Conservation (phyloP, 805 yeast genomes). For the Ogataea populi-albae region DNA sequence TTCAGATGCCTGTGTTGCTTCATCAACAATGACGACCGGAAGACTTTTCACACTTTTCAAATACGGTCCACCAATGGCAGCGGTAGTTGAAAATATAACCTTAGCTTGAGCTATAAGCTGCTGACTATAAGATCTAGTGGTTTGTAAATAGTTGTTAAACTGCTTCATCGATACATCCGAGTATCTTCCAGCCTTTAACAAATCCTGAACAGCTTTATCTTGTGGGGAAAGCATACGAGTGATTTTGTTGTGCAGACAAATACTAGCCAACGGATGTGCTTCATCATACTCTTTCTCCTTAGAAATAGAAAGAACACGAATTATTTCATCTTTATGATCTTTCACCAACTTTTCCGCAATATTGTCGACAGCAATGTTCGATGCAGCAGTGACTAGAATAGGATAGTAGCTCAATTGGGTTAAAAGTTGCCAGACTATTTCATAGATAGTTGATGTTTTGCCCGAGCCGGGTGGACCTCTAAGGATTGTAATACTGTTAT, state of each 20-base stretch:
- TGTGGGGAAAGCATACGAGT: slow-evolving; percentile 45
- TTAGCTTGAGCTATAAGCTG: slow-evolving; percentile 60
- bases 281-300: slow-evolving; percentile 60
- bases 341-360: slow-evolving; percentile 65
- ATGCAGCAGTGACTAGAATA: slow-evolving; percentile 70
- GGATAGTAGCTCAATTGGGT: slow-evolving; percentile 60
- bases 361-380: slow-evolving; percentile 73
- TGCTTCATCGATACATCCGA: slow-evolving; percentile 41
- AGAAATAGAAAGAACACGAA: slow-evolving; percentile 57
- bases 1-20: slow-evolving; percentile 74
- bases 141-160: slow-evolving; percentile 48
- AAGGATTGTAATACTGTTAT: slow-evolving; percentile 52
- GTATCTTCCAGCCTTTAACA: slow-evolving; percentile 42
- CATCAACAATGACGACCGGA: slow-evolving; percentile 76
- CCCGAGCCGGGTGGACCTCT: slow-evolving; percentile 87
- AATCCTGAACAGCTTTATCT: slow-evolving; percentile 41
- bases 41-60: slow-evolving; percentile 46
- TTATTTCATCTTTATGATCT: slow-evolving; percentile 47
- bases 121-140: slow-evolving; percentile 43
- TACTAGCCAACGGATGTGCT: slow-evolving; percentile 52
- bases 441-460: slow-evolving; percentile 80
- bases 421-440: slow-evolving; percentile 70
- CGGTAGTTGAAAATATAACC: slow-evolving; percentile 70
- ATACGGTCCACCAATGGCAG: slow-evolving; percentile 66
- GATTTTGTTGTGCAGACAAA: slow-evolving; percentile 64